Percentiles rank a stretch among this genome's conserved stretches.
Evolutionary conservation across 495 filamentous ascomycete species (phyloP).

Genomic region (Penicillium macrosclerotiorum): DNA sequence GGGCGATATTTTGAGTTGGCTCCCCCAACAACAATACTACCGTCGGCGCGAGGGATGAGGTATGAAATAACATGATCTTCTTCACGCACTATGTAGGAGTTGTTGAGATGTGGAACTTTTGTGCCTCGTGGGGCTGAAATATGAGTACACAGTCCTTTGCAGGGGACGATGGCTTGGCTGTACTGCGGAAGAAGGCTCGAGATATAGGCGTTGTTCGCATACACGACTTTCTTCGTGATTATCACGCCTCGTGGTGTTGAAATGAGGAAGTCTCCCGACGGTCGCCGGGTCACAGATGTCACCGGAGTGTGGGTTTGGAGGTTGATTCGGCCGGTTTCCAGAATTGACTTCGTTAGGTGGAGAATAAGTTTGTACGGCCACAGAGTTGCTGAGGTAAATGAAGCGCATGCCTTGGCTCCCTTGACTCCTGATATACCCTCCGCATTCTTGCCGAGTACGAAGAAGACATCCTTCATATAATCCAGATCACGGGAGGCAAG

Average conservation of each 20-base stretch:
- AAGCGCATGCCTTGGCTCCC: constrained; percentile 30
- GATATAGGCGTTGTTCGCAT: constrained; percentile 75
- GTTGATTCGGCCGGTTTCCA: constrained; percentile 54
- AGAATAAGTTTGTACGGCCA: constrained; percentile 63
- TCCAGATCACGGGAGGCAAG: constrained; percentile 21
- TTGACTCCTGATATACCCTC: constrained; percentile 36
- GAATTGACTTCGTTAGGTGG: constrained; percentile 52
- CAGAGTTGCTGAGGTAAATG: constrained; percentile 55
- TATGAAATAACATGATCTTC: constrained; percentile 44
- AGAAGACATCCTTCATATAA: constrained; percentile 32
- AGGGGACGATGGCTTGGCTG: constrained; percentile 60
- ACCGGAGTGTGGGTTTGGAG: constrained; percentile 62
- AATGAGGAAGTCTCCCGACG: constrained; percentile 43
- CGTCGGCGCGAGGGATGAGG: constrained; percentile 64
- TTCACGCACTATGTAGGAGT: constrained; percentile 33
- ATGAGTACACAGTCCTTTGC: constrained; percentile 57
- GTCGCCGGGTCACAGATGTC: constrained; percentile 29
- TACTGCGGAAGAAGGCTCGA: constrained; percentile 55
- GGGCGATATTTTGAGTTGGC: constrained; percentile 47
- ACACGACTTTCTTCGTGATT: constrained; percentile 51
- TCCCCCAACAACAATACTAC: constrained; percentile 70
- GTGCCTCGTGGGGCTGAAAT: constrained; percentile 59
- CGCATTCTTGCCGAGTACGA: constrained; percentile 23
- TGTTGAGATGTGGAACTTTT: constrained; percentile 37
- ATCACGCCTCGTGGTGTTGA: constrained; percentile 55